These are phyloP conservation scores for Geotrichum bryndzae DNA, from an alignment of 1,139 yeast species.

Conservation along the genomic window DNA sequence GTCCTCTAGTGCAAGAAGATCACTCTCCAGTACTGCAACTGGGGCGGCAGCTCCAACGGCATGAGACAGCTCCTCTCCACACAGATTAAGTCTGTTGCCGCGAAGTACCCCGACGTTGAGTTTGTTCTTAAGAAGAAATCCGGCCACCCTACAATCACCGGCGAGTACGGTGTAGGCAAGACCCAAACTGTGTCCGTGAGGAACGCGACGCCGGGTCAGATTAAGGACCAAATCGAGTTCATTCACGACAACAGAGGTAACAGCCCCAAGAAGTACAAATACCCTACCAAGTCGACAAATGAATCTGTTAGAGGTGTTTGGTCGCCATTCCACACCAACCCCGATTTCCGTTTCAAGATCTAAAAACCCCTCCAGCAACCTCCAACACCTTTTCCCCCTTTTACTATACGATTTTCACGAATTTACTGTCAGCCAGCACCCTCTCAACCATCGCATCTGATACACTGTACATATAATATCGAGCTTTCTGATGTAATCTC, in stretches of 20 bases:
- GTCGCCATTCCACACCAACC: conserved; percentile 88
- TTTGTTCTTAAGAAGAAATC: conserved; percentile 61
- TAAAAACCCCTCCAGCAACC: conserved; percentile 29
- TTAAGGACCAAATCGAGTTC: conserved; percentile 49
- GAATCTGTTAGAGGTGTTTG: conserved; percentile 92
- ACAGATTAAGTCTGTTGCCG: conserved; percentile 54
- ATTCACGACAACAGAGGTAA: conserved; percentile 57
- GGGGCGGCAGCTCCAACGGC: conserved; percentile 93
- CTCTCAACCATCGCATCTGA: not conserved
- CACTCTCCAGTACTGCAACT: conserved; percentile 75
- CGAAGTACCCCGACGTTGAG: conserved; percentile 56
- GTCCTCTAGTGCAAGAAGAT: conserved; percentile 51
- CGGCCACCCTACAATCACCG: conserved; percentile 79
- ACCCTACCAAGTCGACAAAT: conserved; percentile 73
- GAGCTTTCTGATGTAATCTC: not conserved
- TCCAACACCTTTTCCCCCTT: not conserved
- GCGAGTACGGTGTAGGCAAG: conserved; percentile 50
- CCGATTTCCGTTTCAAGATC: conserved; percentile 60
- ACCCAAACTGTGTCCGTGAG: conserved; percentile 57
- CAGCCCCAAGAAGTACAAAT: conserved; percentile 50
- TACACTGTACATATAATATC: conserved; percentile 8
- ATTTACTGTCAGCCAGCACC: not conserved
- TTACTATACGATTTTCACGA: not conserved
- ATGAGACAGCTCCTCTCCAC: conserved; percentile 62
- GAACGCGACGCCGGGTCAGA: conserved; percentile 49